Conservation (phyloP, 306 rosid species). For the Rosa chinensis region DNA sequence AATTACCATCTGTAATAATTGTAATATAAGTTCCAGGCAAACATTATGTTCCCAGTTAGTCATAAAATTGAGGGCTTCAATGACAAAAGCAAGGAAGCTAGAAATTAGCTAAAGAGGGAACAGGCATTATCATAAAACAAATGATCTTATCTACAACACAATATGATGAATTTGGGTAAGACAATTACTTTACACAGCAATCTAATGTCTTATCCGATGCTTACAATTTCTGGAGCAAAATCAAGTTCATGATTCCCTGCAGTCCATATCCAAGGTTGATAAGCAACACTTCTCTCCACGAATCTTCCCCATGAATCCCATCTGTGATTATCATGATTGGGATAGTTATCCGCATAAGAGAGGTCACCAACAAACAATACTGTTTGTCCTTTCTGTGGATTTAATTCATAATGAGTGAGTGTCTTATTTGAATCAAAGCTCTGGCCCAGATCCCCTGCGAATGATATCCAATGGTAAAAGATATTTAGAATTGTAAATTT, state of each 20-base stretch:
- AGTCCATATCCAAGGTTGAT: constrained; percentile 99
- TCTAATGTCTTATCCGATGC: constrained; percentile 6
- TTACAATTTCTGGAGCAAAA: constrained; percentile 71
- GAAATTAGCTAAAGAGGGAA: background rate
- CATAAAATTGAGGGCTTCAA: background rate
- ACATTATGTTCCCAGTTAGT: background rate
- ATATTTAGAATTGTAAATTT: background rate
- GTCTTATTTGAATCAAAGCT: constrained; percentile 74
- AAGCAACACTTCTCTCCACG: constrained; percentile 75
- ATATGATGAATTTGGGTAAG: background rate
- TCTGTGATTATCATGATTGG: constrained; percentile 64
- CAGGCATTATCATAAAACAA: background rate
- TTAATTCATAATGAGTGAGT: constrained; percentile 69
- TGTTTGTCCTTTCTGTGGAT: constrained; percentile 60
- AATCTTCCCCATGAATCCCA: constrained; percentile 97
- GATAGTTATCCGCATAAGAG: constrained; percentile 73
- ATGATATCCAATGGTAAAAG: background rate
- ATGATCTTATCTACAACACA: background rate
- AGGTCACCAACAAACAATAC: constrained; percentile 80
- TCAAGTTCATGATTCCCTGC: constrained; percentile 89
- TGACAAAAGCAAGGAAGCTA: background rate
- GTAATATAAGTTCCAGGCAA: background rate
- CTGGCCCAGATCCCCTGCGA: constrained; percentile 89
- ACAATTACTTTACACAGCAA: background rate
- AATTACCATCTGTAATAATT: background rate